These are phyloP conservation scores for Kwoniella mangroviensis DNA, from an alignment of 768 basidiomycete genomes.

Conservation along the genomic window DNA sequence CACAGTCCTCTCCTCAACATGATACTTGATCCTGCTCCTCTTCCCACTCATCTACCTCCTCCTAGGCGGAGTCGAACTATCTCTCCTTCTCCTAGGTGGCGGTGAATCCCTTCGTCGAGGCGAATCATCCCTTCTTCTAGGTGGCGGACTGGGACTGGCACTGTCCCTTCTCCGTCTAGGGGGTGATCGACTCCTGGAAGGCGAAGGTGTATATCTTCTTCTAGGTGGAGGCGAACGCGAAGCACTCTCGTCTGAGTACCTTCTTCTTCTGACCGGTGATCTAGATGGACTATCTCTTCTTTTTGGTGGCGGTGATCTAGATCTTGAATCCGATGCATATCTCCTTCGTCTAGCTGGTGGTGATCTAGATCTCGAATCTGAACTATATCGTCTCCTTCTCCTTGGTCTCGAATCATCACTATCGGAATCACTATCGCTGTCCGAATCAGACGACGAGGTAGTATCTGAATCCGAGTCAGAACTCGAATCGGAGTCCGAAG, in stretches of 20 bases:
- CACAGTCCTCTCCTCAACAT: background rate
- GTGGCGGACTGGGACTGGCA: slow-evolving; percentile 36
- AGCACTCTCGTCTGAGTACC: slow-evolving; percentile 3
- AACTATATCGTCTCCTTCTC: slow-evolving; percentile 25
- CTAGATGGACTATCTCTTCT: slow-evolving; percentile 31
- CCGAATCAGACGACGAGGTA: slow-evolving; percentile 59
- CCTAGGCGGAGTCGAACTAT: slow-evolving; percentile 25
- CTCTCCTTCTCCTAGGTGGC: slow-evolving; percentile 18
- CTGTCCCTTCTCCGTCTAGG: slow-evolving; percentile 2
- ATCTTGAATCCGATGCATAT: slow-evolving; percentile 26
- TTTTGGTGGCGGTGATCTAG: slow-evolving; percentile 29
- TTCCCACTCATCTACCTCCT: slow-evolving; percentile 5
- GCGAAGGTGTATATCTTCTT: slow-evolving; percentile 29
- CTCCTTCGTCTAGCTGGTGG: slow-evolving; percentile 34
- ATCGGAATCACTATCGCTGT: slow-evolving; percentile 60
- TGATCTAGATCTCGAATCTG: slow-evolving; percentile 23
- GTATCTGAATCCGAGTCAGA: slow-evolving; percentile 49
- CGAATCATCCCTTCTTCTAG: slow-evolving; percentile 31
- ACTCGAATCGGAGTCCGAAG: slow-evolving; percentile 33
- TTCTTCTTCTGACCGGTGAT: slow-evolving; percentile 13
- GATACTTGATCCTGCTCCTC: background rate
- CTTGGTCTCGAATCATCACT: slow-evolving; percentile 53
- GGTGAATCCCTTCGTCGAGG: slow-evolving; percentile 17
- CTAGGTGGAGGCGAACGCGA: slow-evolving; percentile 24
- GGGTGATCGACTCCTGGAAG: slow-evolving; percentile 12